phyloP scores from a whole-genome alignment of 2,329 filamentous ascomycete species.

The Alternaria incomplexa region DNA sequence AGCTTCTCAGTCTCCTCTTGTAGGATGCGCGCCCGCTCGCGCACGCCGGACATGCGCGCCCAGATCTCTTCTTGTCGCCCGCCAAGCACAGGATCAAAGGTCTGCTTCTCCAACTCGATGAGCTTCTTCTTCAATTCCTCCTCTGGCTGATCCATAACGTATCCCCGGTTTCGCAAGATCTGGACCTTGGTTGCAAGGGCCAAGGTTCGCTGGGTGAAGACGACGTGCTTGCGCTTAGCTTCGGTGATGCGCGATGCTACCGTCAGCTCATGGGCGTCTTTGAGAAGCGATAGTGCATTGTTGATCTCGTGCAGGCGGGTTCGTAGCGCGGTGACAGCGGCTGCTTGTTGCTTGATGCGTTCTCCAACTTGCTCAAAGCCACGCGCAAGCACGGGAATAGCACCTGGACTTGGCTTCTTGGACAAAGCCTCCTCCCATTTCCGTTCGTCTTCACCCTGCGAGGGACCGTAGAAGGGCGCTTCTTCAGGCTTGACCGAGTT shows the following conservation, averaged over 20 bases:
- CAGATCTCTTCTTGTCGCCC: constrained; percentile 84
- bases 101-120: constrained; percentile 69
- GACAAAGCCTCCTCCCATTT: constrained; percentile 86
- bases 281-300: constrained; percentile 71
- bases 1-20: constrained; percentile 76
- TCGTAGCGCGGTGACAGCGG: constrained; percentile 73
- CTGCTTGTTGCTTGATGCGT: constrained; percentile 74
- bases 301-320: constrained; percentile 80
- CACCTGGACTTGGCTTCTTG: constrained; percentile 77
- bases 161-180: constrained; percentile 79
- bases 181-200: constrained; percentile 80
- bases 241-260: constrained; percentile 76
- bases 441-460: constrained; percentile 72
- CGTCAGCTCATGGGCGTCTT: constrained; percentile 77
- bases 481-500: constrained; percentile 78
- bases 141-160: constrained; percentile 78
- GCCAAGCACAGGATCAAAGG: constrained; percentile 75
- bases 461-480: constrained; percentile 77
- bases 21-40: constrained; percentile 74
- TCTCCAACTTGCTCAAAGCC: constrained; percentile 76
- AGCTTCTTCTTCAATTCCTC: constrained; percentile 78
- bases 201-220: constrained; percentile 74
- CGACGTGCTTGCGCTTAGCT: constrained; percentile 73
- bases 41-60: constrained; percentile 77
- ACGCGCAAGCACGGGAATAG: constrained; percentile 76